Conservation (phyloP, 768 basidiomycete species). For the Russula emetica region DNA sequence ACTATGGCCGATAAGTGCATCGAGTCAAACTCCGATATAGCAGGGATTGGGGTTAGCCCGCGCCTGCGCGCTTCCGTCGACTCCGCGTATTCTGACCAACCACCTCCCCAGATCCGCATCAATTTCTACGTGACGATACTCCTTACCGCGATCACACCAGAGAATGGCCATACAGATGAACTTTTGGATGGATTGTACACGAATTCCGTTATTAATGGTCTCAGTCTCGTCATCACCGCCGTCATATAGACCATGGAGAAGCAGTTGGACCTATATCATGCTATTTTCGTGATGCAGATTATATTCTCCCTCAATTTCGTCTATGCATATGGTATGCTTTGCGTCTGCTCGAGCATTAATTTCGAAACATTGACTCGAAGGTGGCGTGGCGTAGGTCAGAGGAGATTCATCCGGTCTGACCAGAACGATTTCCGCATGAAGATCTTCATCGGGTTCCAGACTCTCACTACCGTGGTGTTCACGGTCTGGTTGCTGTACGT, state of each 20-base stretch:
- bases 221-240: constrained; percentile 14
- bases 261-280: constrained; percentile 21
- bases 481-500: constrained; percentile 13
- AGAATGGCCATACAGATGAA: background rate
- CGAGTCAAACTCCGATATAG: constrained; percentile 5
- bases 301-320: constrained; percentile 11
- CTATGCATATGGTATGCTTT: constrained; percentile 1
- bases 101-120: constrained; percentile 10
- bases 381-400: no score
- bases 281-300: constrained; percentile 20
- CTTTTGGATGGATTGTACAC: constrained; percentile 5
- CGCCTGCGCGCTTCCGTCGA: background rate
- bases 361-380: no score
- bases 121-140: constrained; percentile 21
- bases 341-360: no score
- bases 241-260: constrained; percentile 7
- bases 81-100: background rate
- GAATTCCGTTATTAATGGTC: constrained; percentile 6
- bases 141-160: constrained; percentile 2
- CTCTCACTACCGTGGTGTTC: background rate
- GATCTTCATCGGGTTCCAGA: constrained; percentile 1
- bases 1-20: constrained; percentile 5
- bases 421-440: background rate
- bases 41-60: constrained; percentile 12
- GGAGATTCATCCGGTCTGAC: no score